These are phyloP conservation scores for Ogataea polymorpha DNA, from an alignment of 805 yeast genomes.

Conservation along the genomic window DNA sequence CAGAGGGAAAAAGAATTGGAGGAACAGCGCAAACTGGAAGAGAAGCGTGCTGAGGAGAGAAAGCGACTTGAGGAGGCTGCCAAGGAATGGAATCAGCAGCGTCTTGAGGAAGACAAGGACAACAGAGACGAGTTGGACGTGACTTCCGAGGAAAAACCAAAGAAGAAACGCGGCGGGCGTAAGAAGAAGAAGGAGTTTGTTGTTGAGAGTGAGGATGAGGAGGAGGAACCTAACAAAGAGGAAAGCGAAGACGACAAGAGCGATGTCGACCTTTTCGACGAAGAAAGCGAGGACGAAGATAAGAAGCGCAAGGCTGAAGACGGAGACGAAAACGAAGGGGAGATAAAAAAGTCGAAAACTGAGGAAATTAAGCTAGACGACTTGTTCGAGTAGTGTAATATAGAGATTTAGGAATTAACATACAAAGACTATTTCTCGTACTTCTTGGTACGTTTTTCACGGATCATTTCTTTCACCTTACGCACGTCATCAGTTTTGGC, in stretches of 20 bases:
- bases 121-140: slow-evolving; percentile 33
- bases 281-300: slow-evolving; percentile 31
- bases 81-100: slow-evolving; percentile 47
- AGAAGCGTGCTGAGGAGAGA: slow-evolving; percentile 42
- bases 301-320: slow-evolving; percentile 6
- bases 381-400: slow-evolving; percentile 10
- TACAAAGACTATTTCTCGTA: slow-evolving; percentile 26
- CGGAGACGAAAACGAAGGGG: slow-evolving; percentile 12
- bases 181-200: slow-evolving; percentile 29
- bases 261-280: slow-evolving; percentile 12
- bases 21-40: slow-evolving; percentile 44
- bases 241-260: slow-evolving; percentile 14
- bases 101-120: slow-evolving; percentile 35
- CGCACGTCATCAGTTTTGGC: slow-evolving; percentile 56
- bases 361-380: slow-evolving; percentile 27
- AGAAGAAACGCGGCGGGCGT: slow-evolving; percentile 26
- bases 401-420: slow-evolving; percentile 4
- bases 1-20: slow-evolving; percentile 44
- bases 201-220: slow-evolving; percentile 28
- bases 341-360: slow-evolving; percentile 18
- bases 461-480: slow-evolving; percentile 28
- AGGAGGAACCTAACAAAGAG: slow-evolving; percentile 11
- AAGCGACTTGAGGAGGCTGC: slow-evolving; percentile 54
- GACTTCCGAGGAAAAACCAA: slow-evolving; percentile 33
- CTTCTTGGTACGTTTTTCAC: slow-evolving; percentile 31